Evolutionary conservation across 305 asterid genomes (phyloP).

Genomic region (Fraxinus angustifolia): DNA sequence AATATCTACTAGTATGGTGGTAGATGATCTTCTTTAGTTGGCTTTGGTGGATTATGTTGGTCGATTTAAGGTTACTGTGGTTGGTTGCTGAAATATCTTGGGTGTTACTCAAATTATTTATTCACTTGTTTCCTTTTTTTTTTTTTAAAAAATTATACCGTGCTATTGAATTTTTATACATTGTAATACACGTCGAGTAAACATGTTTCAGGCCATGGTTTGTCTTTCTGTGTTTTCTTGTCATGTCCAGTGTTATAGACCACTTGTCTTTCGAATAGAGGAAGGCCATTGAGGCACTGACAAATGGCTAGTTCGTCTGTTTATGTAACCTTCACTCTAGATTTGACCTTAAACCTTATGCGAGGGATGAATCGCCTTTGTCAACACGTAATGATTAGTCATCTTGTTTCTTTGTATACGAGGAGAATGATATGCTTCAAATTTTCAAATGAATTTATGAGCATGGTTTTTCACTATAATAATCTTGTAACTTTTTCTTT

Average conservation of each 20-base stretch:
- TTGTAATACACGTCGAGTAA: neutral
- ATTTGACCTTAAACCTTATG: neutral
- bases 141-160: neutral
- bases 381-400: neutral
- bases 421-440: constrained; percentile 6
- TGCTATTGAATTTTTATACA: neutral
- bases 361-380: neutral
- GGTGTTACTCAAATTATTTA: neutral
- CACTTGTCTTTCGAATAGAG: neutral
- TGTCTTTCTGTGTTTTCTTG: neutral
- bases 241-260: neutral
- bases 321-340: neutral
- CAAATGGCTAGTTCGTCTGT: neutral
- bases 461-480: neutral
- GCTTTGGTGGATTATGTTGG: neutral
- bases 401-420: neutral
- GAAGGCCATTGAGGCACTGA: neutral
- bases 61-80: neutral
- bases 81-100: neutral
- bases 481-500: neutral
- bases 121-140: neutral
- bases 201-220: neutral
- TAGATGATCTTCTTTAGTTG: neutral
- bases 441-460: neutral
- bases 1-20: neutral